Conservation (phyloP, 1,139 yeast genomes). For the Geotrichum aggregatum region DNA sequence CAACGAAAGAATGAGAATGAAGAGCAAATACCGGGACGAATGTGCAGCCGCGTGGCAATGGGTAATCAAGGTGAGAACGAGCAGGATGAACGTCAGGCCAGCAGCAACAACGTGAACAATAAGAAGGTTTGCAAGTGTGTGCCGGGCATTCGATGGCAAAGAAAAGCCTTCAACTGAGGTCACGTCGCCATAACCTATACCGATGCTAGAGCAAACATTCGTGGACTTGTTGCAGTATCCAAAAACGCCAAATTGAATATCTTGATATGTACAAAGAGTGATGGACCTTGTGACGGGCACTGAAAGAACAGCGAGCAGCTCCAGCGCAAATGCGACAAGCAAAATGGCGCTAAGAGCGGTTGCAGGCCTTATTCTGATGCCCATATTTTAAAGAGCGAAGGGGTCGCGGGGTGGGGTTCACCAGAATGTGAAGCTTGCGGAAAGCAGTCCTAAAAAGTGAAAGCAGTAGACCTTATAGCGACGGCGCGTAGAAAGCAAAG, state of each 20-base stretch:
- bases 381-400: slow-evolving; percentile 29
- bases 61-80: slow-evolving; percentile 40
- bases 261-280: slow-evolving; percentile 49
- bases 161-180: slow-evolving; percentile 44
- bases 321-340: slow-evolving; percentile 49
- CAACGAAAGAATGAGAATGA: slow-evolving; percentile 43
- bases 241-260: slow-evolving; percentile 73
- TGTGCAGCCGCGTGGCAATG: slow-evolving; percentile 41
- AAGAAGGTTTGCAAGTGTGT: slow-evolving; percentile 62
- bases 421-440: too few relatives aligned
- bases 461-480: too few relatives aligned
- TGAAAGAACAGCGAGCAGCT: slow-evolving; percentile 52
- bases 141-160: slow-evolving; percentile 55
- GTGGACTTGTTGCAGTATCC: slow-evolving; percentile 59
- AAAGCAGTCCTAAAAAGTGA: too few relatives aligned
- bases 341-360: slow-evolving; percentile 43
- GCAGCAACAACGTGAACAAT: slow-evolving; percentile 80
- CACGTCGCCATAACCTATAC: slow-evolving; percentile 49
- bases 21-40: slow-evolving; percentile 40
- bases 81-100: slow-evolving; percentile 61
- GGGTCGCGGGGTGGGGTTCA: too few relatives aligned
- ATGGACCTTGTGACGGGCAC: slow-evolving; percentile 57
- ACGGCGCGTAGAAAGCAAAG: too few relatives aligned
- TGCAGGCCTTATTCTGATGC: slow-evolving; percentile 38
- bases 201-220: slow-evolving; percentile 47